phyloP scores from a whole-genome alignment of 202 grass and related monocot species.

The Setaria viridis region DNA sequence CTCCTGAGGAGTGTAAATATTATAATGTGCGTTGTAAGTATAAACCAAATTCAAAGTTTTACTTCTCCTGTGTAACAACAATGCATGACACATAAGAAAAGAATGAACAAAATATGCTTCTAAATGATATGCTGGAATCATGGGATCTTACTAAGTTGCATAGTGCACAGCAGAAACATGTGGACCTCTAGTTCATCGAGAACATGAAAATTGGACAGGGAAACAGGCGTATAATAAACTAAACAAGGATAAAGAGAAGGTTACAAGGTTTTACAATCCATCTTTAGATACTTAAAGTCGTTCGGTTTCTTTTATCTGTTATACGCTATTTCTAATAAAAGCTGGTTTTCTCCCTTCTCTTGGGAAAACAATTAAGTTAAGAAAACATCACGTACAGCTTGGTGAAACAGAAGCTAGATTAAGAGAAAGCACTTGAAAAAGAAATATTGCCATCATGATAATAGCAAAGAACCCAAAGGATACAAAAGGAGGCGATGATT shows the following conservation, averaged over 20 bases:
- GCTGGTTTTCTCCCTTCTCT: not conserved
- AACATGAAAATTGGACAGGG: not conserved
- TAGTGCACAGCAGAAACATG: not conserved
- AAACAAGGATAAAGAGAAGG: not conserved
- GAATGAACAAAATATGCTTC: conserved; percentile 18
- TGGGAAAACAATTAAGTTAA: conserved; percentile 13
- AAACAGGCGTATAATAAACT: not conserved
- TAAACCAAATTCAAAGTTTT: not conserved
- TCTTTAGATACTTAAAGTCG: not conserved
- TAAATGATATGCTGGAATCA: not conserved
- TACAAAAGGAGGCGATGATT: not conserved
- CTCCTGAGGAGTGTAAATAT: not conserved
- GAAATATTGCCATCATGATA: not conserved
- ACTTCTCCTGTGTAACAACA: not conserved
- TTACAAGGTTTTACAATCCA: not conserved
- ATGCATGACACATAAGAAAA: not conserved
- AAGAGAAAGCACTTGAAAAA: conserved; percentile 2
- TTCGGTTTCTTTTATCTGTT: not conserved
- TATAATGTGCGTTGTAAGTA: conserved; percentile 11
- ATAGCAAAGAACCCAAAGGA: not conserved
- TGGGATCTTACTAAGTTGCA: not conserved
- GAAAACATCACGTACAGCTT: not conserved
- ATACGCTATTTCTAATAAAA: not conserved
- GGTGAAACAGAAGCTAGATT: conserved; percentile 1
- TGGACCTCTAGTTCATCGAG: not conserved